phyloP scores from a whole-genome alignment of 2,329 filamentous ascomycete species.

The Mycosphaerelloides madeirae region DNA sequence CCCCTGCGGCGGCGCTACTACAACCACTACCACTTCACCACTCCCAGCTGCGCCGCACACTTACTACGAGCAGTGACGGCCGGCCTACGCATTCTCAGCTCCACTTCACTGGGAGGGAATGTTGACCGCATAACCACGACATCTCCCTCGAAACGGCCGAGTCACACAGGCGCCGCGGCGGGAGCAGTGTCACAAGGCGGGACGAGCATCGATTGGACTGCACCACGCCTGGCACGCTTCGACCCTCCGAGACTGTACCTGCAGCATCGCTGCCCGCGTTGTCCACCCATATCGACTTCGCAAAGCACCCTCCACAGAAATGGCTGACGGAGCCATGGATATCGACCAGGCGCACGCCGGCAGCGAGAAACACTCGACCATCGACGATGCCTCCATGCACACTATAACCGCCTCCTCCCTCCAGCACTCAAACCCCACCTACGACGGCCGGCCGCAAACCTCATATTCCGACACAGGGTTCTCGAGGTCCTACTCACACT shows the following conservation, averaged over 20 bases:
- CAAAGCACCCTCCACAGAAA: background rate
- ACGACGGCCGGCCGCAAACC: slow-evolving; percentile 45
- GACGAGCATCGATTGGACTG: too few species aligned
- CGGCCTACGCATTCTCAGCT: too few species aligned
- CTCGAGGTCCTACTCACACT: slow-evolving; percentile 42
- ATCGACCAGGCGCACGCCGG: slow-evolving; percentile 13
- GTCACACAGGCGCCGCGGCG: too few species aligned
- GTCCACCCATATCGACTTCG: too few species aligned
- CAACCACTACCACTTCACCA: background rate
- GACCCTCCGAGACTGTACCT: too few species aligned
- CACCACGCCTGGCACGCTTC: too few species aligned
- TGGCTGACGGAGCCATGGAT: slow-evolving; percentile 15
- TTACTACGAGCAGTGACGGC: too few species aligned
- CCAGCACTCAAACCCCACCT: slow-evolving; percentile 35
- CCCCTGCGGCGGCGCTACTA: background rate
- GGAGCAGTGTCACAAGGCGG: too few species aligned
- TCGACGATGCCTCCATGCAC: slow-evolving; percentile 46
- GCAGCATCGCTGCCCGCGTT: too few species aligned
- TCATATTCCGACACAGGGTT: slow-evolving; percentile 50
- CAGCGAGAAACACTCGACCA: slow-evolving; percentile 22
- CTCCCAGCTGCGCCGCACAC: background rate
- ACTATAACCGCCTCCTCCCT: slow-evolving; percentile 43
- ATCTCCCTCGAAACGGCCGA: too few species aligned
- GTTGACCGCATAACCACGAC: too few species aligned
- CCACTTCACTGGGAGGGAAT: too few species aligned